Evolutionary conservation across 768 basidiomycete species (phyloP).

Genomic region (Nidularia sp.): DNA sequence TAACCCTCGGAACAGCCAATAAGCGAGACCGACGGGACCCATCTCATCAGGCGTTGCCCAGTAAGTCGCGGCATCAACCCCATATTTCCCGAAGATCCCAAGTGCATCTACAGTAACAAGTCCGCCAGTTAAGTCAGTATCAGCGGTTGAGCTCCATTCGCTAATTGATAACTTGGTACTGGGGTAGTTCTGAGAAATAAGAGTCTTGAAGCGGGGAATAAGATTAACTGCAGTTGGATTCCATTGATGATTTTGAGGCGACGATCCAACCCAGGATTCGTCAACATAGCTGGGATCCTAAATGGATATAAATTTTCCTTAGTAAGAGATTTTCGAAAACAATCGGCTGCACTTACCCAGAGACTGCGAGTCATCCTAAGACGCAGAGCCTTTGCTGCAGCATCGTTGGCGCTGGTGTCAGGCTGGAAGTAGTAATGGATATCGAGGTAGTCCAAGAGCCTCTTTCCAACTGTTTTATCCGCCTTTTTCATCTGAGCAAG

Average conservation of each 20-base stretch:
- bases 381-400: constrained; percentile 43
- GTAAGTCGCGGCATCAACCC: constrained; percentile 49
- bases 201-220: constrained; percentile 45
- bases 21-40: constrained; percentile 48
- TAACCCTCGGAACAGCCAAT: constrained; percentile 54
- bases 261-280: constrained; percentile 46
- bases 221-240: constrained; percentile 38
- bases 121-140: constrained; percentile 50
- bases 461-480: constrained; percentile 27
- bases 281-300: constrained; percentile 47
- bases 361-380: constrained; percentile 46
- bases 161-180: constrained; percentile 51
- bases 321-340: background rate
- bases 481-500: constrained; percentile 40
- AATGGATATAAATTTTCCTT: background rate
- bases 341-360: constrained; percentile 28
- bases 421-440: constrained; percentile 54
- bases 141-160: constrained; percentile 46
- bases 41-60: constrained; percentile 44
- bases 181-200: constrained; percentile 47
- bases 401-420: constrained; percentile 50
- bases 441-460: constrained; percentile 52
- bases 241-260: constrained; percentile 43
- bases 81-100: constrained; percentile 46
- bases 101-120: constrained; percentile 47